These are phyloP conservation scores for Colletotrichum tropicale DNA, from an alignment of 2,329 filamentous ascomycete species.

Conservation along the genomic window DNA sequence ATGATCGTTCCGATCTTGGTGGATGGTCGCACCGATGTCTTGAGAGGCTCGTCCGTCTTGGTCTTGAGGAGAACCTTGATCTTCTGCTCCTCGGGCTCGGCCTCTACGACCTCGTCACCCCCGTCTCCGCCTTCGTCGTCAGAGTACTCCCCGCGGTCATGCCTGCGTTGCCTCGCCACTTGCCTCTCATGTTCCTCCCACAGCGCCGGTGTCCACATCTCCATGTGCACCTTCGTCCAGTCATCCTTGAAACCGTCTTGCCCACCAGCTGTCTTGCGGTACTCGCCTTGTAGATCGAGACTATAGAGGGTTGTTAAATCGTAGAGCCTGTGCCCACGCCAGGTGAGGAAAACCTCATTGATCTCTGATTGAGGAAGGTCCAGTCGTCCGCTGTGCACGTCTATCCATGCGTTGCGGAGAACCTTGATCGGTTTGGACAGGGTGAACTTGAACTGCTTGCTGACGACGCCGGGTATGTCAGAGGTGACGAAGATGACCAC, in stretches of 20 bases:
- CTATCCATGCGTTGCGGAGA: conserved; percentile 73
- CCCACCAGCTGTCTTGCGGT: conserved; percentile 45
- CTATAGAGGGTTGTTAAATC: conserved; percentile 75
- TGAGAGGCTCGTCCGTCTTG: conserved; percentile 52
- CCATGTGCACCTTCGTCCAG: conserved; percentile 69
- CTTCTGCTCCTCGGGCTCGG: conserved; percentile 34
- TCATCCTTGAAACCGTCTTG: conserved; percentile 50
- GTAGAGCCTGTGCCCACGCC: conserved; percentile 75
- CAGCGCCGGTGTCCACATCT: conserved; percentile 75
- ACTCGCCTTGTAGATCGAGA: conserved; percentile 58
- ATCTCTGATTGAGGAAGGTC: conserved; percentile 43
- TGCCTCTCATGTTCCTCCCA: conserved; percentile 54
- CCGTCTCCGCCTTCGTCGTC: conserved; percentile 27
- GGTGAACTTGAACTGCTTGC: conserved; percentile 65
- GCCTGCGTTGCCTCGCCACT: conserved; percentile 51
- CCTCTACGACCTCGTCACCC: conserved; percentile 21
- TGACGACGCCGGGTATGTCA: conserved; percentile 61
- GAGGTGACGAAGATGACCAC: conserved; percentile 61
- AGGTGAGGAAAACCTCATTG: conserved; percentile 75
- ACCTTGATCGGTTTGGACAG: conserved; percentile 71
- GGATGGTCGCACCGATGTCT: conserved; percentile 54
- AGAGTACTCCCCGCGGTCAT: conserved; percentile 46
- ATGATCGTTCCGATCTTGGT: conserved; percentile 69
- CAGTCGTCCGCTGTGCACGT: conserved; percentile 53
- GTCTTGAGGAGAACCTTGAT: conserved; percentile 61